phyloP scores from a whole-genome alignment of 1,284 basidiomycete species.

The Cutaneotrichosporon dermatis region DNA sequence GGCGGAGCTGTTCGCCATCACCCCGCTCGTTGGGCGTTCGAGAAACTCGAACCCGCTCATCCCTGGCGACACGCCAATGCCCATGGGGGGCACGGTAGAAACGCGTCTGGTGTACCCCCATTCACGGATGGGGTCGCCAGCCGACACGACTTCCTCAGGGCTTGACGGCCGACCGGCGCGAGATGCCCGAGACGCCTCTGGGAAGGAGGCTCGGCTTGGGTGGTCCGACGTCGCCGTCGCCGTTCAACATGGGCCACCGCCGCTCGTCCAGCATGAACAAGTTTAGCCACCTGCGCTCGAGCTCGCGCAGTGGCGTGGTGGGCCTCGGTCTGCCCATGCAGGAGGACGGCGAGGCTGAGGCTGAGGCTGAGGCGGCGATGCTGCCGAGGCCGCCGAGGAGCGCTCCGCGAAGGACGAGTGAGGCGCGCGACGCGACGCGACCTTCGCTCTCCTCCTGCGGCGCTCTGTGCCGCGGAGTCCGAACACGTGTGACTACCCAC shows the following conservation, averaged over 20 bases:
- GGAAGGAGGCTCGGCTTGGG: slow-evolving; percentile 19
- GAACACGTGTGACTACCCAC: too few relatives aligned
- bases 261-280: slow-evolving; percentile 30
- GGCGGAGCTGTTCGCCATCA: slow-evolving; percentile 41
- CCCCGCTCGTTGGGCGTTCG: slow-evolving; percentile 37
- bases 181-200: slow-evolving; percentile 12
- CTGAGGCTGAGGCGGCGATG: too few relatives aligned
- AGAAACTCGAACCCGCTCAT: slow-evolving; percentile 30
- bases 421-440: too few relatives aligned
- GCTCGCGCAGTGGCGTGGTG: slow-evolving; percentile 27
- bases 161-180: slow-evolving; percentile 10
- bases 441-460: too few relatives aligned
- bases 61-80: slow-evolving; percentile 19
- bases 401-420: too few relatives aligned
- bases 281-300: slow-evolving; percentile 30
- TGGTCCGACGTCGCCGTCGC: slow-evolving; percentile 30
- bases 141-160: slow-evolving; percentile 39
- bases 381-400: too few relatives aligned
- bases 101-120: slow-evolving; percentile 15
- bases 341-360: slow-evolving; percentile 21
- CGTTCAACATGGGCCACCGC: slow-evolving; percentile 24
- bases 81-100: slow-evolving; percentile 17
- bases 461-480: too few relatives aligned
- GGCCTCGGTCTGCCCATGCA: slow-evolving; percentile 18
- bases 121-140: slow-evolving; percentile 25